Base-by-base conservation (phyloP, 805 yeast genomes). In the Isabelozyma pseudorhagii region DNA sequence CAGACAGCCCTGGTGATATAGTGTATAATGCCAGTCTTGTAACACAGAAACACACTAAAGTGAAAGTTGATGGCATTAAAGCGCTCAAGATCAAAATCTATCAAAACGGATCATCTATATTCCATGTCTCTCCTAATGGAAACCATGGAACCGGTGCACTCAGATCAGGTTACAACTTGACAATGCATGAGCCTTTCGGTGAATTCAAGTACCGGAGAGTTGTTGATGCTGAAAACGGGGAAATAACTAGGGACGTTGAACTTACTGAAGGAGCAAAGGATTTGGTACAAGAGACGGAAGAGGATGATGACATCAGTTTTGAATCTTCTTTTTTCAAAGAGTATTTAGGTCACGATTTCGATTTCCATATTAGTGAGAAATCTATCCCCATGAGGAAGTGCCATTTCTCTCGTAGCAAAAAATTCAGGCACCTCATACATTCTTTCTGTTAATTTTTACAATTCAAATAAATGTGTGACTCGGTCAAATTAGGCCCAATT, bases 181-280 rank as follows among this genome's bases (percentile, higher is more conserved):
- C 13, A 54, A 61, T 49, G 28, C 40, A 39, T 27, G 36, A 27
- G 21, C 45, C 45, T 4, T 27, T n/a, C 8, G 38, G 38, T 7
- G 38, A 42, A 14, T n/a, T 42, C 18, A 14, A 44, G 5, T 68
- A 69, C 42, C 62, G 62, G 46, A 67, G 77, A 49, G 48, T 46
- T 8, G 79, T 72, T 13, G 60, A 60, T 36, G 69, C 74, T 14
- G 61, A 52, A 1, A 67, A 71, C 50, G 72, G 73, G 1, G 61
- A 61, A n/a, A 57, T 72, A 27, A 48, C 55, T 5, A 29, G 44
- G 3, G 63, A 61, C 36, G 46, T n/a, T 9, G 36, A 31, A 13
- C 5, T 31, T 31, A 13, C n/a, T 13, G n/a, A 31, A 1, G 25
- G 25, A 21, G n/a, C 36, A 4, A 31, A 31, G 36, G n/a, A 31